A percentile compares a stretch with the other conserved stretches of the same genome.
Evolutionary conservation across 2,329 filamentous ascomycete species (phyloP).

Genomic region (Fusarium circinatum): DNA sequence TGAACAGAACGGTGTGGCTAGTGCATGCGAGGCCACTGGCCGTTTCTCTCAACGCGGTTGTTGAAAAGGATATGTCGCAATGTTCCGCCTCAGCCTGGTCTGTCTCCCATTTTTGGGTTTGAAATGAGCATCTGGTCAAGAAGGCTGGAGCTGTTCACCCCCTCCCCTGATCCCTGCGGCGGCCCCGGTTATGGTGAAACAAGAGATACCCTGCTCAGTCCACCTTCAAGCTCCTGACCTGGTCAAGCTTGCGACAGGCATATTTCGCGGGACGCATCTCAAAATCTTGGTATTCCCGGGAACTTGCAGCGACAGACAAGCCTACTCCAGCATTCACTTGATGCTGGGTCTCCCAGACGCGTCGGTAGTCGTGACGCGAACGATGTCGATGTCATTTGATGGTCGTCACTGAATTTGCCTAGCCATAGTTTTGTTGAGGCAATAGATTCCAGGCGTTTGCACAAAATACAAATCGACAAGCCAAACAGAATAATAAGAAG

Average conservation of each 20-base stretch:
- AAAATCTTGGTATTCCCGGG: constrained; percentile 37
- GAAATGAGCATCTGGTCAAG: constrained; percentile 33
- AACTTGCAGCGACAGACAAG: constrained; percentile 13
- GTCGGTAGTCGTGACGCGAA: constrained; percentile 24
- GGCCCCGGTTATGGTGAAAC: constrained; percentile 62
- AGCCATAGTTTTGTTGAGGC: not conserved
- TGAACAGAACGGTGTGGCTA: constrained; percentile 36
- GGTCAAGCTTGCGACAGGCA: constrained; percentile 58
- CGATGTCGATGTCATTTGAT: constrained; percentile 3
- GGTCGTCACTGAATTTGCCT: not conserved
- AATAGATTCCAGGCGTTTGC: not conserved
- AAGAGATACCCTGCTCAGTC: constrained; percentile 61
- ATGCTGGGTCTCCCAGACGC: constrained; percentile 29
- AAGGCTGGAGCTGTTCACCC: constrained; percentile 30
- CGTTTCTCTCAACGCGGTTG: constrained; percentile 19
- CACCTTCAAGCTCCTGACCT: constrained; percentile 53
- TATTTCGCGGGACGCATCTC: constrained; percentile 30
- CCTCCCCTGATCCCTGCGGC: constrained; percentile 44
- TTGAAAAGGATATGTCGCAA: constrained; percentile 39
- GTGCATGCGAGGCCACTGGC: constrained; percentile 32
- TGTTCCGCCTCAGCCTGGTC: constrained; percentile 40
- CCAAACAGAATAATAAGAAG: constrained; percentile 6
- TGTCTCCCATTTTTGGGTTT: constrained; percentile 33
- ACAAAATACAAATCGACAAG: not conserved
- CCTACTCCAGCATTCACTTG: constrained; percentile 36